A percentile compares a stretch with the other conserved stretches of the same genome.
phyloP scores from a whole-genome alignment of 1,284 basidiomycete genomes.

The Trametes sp. region DNA sequence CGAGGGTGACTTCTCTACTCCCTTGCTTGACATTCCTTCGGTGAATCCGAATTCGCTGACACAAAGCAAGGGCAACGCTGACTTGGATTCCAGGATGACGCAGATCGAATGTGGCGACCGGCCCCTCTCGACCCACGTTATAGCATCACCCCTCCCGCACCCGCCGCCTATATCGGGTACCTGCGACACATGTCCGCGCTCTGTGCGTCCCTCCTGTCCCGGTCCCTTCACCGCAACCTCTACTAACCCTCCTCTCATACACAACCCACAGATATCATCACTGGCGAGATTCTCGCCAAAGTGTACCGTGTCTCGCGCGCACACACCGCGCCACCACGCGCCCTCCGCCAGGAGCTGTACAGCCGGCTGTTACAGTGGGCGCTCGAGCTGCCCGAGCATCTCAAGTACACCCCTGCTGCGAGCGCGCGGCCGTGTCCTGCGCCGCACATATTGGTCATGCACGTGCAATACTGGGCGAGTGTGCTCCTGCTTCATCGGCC shows the following conservation, averaged over 20 bases:
- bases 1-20: conserved; percentile 79
- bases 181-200: conserved; percentile 69
- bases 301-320: conserved; percentile 77
- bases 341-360: conserved; percentile 62
- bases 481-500: conserved; percentile 83
- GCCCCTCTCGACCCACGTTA: conserved; percentile 45
- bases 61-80: not conserved
- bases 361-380: conserved; percentile 80
- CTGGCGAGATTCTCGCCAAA: conserved; percentile 69
- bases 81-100: conserved; percentile 52
- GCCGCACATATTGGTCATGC: conserved; percentile 74
- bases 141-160: conserved; percentile 49
- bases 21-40: conserved; percentile 64
- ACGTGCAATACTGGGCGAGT: conserved; percentile 81
- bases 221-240: not conserved
- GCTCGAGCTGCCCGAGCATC: conserved; percentile 69
- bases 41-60: conserved; percentile 40
- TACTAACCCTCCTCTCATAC: not conserved
- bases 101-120: conserved; percentile 61
- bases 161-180: conserved; percentile 57
- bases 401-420: conserved; percentile 64
- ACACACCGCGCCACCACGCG: conserved; percentile 52
- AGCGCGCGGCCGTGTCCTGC: conserved; percentile 59
- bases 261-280: conserved; percentile 57
- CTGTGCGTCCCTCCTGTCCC: conserved; percentile 57